Percentiles rank a stretch among this genome's conserved stretches.
These are phyloP conservation scores for Fusarium nelsonii DNA, from an alignment of 2,329 filamentous ascomycete genomes.

Conservation along the genomic window DNA sequence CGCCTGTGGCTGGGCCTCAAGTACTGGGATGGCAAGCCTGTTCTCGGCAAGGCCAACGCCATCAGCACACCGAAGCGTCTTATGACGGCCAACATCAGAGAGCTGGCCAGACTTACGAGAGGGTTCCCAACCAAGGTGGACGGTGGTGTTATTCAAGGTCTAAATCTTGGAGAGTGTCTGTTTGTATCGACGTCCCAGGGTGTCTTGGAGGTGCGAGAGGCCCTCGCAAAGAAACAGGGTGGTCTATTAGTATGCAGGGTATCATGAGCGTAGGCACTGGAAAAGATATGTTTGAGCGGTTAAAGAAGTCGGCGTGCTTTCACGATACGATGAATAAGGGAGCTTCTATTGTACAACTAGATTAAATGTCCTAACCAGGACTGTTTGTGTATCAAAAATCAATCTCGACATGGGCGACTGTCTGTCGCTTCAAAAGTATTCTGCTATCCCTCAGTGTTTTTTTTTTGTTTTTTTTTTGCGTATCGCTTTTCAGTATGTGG, in stretches of 20 bases:
- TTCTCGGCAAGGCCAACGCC: slow-evolving; percentile 74
- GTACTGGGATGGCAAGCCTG: slow-evolving; percentile 87
- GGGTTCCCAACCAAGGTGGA: slow-evolving; percentile 71
- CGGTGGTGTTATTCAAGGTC: slow-evolving; percentile 77
- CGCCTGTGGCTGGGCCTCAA: slow-evolving; percentile 91
- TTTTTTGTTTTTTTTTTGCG: slow-evolving; percentile 7
- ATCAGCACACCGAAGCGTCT: slow-evolving; percentile 81
- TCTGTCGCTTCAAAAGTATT: slow-evolving; percentile 22
- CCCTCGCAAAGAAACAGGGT: slow-evolving; percentile 82
- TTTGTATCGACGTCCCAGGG: slow-evolving; percentile 83
- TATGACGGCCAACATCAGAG: slow-evolving; percentile 73
- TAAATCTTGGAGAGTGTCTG: slow-evolving; percentile 85
- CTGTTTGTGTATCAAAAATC: slow-evolving; percentile 43
- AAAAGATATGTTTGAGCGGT: slow-evolving; percentile 1
- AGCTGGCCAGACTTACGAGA: slow-evolving; percentile 74
- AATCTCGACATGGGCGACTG: slow-evolving; percentile 35
- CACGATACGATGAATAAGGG: slow-evolving; percentile 41
- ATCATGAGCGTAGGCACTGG: slow-evolving; percentile 51
- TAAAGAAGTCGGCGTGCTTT: slow-evolving; percentile 27
- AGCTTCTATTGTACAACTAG: slow-evolving; percentile 49
- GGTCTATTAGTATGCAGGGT: slow-evolving; percentile 83
- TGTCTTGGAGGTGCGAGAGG: slow-evolving; percentile 84
- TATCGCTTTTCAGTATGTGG: slow-evolving; percentile 35
- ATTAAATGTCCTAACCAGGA: slow-evolving; percentile 37
- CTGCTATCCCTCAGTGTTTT: slow-evolving; percentile 17